Conservation (phyloP, 1,139 yeast species). For the Blastobotrys arbuscula region DNA sequence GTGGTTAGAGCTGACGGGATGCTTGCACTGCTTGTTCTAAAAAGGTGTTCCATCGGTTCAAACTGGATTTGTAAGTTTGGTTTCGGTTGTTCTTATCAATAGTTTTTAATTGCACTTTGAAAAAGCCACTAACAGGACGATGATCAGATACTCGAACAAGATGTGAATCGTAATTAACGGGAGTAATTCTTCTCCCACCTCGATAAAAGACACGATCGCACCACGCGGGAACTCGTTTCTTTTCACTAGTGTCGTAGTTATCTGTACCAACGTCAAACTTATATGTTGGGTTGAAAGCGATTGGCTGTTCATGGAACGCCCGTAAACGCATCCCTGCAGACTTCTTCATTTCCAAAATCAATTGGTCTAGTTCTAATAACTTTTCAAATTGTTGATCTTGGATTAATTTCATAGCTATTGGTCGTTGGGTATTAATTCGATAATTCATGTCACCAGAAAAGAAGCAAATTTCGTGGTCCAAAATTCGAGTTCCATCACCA, state of each 20-base stretch:
- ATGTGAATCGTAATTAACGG: slow-evolving; percentile 26
- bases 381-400: slow-evolving; percentile 46
- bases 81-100: slow-evolving; percentile 54
- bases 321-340: slow-evolving; percentile 60
- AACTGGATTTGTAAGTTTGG: slow-evolving; percentile 41
- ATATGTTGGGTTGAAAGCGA: slow-evolving; percentile 82
- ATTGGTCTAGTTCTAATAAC: slow-evolving; percentile 69
- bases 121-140: slow-evolving; percentile 81
- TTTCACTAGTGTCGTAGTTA: slow-evolving; percentile 78
- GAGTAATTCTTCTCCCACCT: slow-evolving; percentile 37
- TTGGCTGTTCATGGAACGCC: slow-evolving; percentile 69
- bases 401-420: slow-evolving; percentile 56
- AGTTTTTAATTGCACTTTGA: slow-evolving; percentile 55
- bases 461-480: slow-evolving; percentile 79
- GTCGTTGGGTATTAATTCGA: slow-evolving; percentile 65
- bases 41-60: slow-evolving; percentile 24
- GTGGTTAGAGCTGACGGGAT: too few species aligned
- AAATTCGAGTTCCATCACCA: slow-evolving; percentile 44
- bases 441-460: slow-evolving; percentile 95
- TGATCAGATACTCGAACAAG: slow-evolving; percentile 64
- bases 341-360: slow-evolving; percentile 61
- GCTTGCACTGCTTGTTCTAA: slow-evolving; percentile 15
- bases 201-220: slow-evolving; percentile 78
- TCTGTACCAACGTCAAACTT: slow-evolving; percentile 82
- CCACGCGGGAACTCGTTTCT: slow-evolving; percentile 95